Conservation (phyloP, 345 rosid species). For the Acer negundo region DNA sequence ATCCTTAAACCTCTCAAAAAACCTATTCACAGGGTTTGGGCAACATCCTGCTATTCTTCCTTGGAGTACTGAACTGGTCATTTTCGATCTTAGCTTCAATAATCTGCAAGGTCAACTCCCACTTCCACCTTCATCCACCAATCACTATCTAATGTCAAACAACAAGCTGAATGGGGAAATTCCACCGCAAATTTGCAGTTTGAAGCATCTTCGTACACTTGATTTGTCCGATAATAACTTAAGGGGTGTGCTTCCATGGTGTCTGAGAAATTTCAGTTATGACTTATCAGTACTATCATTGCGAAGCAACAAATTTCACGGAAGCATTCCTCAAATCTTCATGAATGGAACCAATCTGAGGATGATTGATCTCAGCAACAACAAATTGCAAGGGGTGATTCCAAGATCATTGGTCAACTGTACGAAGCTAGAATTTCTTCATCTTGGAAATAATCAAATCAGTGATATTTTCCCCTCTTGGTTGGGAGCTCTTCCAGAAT, state of each 20-base stretch:
- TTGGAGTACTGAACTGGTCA: background rate
- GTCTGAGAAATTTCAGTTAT: conserved; percentile 15
- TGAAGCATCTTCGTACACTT: background rate
- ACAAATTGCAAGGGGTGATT: too few relatives aligned
- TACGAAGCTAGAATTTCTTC: background rate
- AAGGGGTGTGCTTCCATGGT: conserved; percentile 25
- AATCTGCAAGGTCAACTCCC: conserved; percentile 6
- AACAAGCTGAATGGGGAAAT: conserved; percentile 25
- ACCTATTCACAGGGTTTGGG: conserved; percentile 16
- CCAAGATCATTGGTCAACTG: conserved; percentile 12
- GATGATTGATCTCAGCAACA: too few relatives aligned
- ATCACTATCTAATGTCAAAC: background rate
- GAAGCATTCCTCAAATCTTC: conserved; percentile 13
- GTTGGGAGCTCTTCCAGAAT: background rate
- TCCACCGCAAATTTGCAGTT: conserved; percentile 16
- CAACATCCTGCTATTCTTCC: background rate
- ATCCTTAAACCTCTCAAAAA: background rate
- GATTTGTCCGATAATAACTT: conserved; percentile 28
- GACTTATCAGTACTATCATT: background rate
- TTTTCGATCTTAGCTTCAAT: background rate
- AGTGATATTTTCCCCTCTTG: background rate
- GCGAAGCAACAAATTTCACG: conserved; percentile 20
- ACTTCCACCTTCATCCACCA: background rate
- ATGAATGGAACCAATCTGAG: background rate
- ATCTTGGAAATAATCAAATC: background rate